Percentiles rank a stretch among this genome's conserved stretches.
Evolutionary conservation across 176 grass and related monocot species (phyloP).

Genomic region (Eleusine indica): DNA sequence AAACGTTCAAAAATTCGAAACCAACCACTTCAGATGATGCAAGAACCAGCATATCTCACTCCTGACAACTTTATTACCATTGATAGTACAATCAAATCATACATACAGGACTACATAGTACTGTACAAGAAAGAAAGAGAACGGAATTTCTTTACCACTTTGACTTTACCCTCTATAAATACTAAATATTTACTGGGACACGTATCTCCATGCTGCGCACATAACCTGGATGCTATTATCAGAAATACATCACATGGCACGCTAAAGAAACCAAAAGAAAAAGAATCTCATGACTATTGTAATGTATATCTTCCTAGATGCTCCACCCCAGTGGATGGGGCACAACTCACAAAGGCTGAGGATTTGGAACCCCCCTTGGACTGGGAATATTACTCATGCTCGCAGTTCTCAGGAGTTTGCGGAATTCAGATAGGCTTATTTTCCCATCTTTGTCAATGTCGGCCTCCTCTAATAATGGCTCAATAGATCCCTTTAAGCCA

Average conservation of each 20-base stretch:
- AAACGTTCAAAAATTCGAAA: neutral
- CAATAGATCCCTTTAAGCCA: conserved; percentile 82
- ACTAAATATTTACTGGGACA: conserved; percentile 37
- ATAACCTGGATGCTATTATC: conserved; percentile 57
- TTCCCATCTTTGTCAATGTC: conserved; percentile 89
- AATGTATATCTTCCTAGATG: conserved; percentile 14
- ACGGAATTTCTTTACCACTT: conserved; percentile 18
- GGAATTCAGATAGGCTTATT: conserved; percentile 88
- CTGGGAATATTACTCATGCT: conserved; percentile 94
- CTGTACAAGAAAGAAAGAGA: conserved; percentile 43
- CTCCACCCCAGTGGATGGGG: neutral
- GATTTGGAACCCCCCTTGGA: conserved; percentile 59
- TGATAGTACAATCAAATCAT: conserved; percentile 32
- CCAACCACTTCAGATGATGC: neutral
- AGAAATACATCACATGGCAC: conserved; percentile 50
- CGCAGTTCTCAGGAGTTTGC: conserved; percentile 78
- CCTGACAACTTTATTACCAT: conserved; percentile 33
- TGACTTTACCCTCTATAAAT: conserved; percentile 9
- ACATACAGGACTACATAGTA: neutral
- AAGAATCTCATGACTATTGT: conserved; percentile 30
- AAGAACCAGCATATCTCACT: neutral
- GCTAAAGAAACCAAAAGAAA: conserved; percentile 1
- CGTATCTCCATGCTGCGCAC: conserved; percentile 38
- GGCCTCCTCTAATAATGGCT: conserved; percentile 81
- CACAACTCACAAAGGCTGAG: conserved; percentile 39